Evolutionary conservation across 1,139 yeast species (phyloP), one percentile per base, ranked within the genome.

Genomic region (Lodderomyces margitis): DNA sequence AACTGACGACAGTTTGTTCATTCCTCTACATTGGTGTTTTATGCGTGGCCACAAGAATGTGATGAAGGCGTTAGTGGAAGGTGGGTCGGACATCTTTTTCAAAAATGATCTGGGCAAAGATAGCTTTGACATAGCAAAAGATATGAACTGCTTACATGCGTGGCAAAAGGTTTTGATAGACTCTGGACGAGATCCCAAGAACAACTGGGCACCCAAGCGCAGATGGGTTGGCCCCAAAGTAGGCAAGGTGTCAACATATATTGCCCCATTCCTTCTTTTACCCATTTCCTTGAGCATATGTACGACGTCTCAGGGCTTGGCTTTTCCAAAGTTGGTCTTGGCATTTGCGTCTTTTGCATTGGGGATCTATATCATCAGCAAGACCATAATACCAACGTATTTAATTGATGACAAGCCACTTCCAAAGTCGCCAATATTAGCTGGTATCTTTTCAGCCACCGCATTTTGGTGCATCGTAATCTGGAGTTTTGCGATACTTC

Each of bases 21-120:
- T 84, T 3, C 89, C 98, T 0, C 64, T 92, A 39, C 96, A 91
- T 59, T 92, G 98, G 97, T 88, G 91, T 1, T 76, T 88, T 44
- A 92, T 89, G 47, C 74, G 86, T 45, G 95, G 95, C 2, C 81
- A 81, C 51, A 75, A 75, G 44, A 68, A 76, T n/a, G 82, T 87
- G 17, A 66, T 92, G 46, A 74, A 75, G 46, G 64, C 79, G 23
- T 69, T 92, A 35, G 65, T 89, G n/a, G 82, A 81, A 42, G 73
- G 76, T 10, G 95, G 95, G 0, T 78, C 88, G 1, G 91, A 87
- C 53, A 70, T 87, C 7, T 66, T 64, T 41, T 78, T 74, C n/a
- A 75, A 75, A 50, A 85, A 86, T 10, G 79, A 77, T 48, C 83
- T 77, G 47, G 85, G 83, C 6, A 89, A 88, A 57, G 70, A 82